phyloP scores from a whole-genome alignment of 805 yeast genomes.

The Blastobotrys chiropterorum region DNA sequence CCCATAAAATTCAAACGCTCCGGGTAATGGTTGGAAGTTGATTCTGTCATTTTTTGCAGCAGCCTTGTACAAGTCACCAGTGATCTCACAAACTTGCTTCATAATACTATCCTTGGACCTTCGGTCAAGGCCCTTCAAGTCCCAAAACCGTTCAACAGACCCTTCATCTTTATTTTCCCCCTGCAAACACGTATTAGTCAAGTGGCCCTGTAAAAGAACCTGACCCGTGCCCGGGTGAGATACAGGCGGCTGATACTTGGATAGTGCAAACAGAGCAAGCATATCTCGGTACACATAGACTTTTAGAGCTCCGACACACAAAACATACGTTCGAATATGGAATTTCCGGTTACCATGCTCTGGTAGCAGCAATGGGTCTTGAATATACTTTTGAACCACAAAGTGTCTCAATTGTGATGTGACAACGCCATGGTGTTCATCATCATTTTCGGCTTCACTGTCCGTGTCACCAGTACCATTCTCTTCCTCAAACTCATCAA shows the following conservation, averaged over 20 bases:
- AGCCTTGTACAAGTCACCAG: slow-evolving; percentile 70
- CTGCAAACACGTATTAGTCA: slow-evolving; percentile 92
- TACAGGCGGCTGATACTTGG: slow-evolving; percentile 33
- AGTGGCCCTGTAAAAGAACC: slow-evolving; percentile 58
- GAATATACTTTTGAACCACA: slow-evolving; percentile 76
- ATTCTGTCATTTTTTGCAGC: slow-evolving; percentile 75
- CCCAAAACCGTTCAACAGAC: slow-evolving; percentile 59
- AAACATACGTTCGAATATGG: slow-evolving; percentile 80
- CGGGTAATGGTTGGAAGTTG: slow-evolving; percentile 74
- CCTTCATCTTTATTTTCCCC: slow-evolving; percentile 35
- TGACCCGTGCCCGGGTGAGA: neutral
- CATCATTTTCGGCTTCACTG: slow-evolving; percentile 31
- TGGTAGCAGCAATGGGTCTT: slow-evolving; percentile 58
- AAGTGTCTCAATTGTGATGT: slow-evolving; percentile 88
- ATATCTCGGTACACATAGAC: slow-evolving; percentile 79
- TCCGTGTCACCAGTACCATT: slow-evolving; percentile 56
- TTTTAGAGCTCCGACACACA: slow-evolving; percentile 63
- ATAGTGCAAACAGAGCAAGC: slow-evolving; percentile 73
- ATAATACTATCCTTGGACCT: slow-evolving; percentile 39
- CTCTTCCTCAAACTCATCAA: slow-evolving; percentile 81
- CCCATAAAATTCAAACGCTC: slow-evolving; percentile 85
- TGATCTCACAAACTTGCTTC: slow-evolving; percentile 51
- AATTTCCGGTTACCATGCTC: slow-evolving; percentile 66
- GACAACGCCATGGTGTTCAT: slow-evolving; percentile 56
- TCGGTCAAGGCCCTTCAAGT: slow-evolving; percentile 39